Base-by-base conservation (phyloP, 495 filamentous ascomycete genomes). In the Lophiotrema nucula region DNA sequence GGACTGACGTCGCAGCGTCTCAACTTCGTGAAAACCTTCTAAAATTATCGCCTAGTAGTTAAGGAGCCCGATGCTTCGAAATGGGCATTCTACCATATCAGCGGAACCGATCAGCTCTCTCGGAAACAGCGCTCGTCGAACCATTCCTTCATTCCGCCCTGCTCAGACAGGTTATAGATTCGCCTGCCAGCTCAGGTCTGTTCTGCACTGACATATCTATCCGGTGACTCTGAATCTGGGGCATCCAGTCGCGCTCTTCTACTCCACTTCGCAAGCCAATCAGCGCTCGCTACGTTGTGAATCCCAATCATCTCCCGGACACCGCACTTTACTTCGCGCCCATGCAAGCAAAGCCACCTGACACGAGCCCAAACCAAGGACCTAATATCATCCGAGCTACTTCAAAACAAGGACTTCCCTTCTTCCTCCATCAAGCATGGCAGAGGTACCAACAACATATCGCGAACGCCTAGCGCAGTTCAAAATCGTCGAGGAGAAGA, bases 401-500 rank as follows among this genome's bases (percentile, higher is more conserved):
- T 22, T 37, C 35, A 41, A 55, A 42, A 43, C 16, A 13, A 18
- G 13, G 26, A 47, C 23, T 53, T 27, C 16, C 5, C 18, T 4
- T 28, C 16, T 21, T 55, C 16, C 11, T 12, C 16, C 28, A 22
- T 62, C 21, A 44, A 47, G 39, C 25, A 63, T 63, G 60, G 53
- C 60, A 41, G 60, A 63, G 12, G 47, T 49, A 0, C 60, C 60
- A 12, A 52, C 49, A 3, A 52, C 62, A 15, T 65, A 60, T 47
- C 39, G 63, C 11, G 63, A 60, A 15, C 46, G 63, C 3, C 25
- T 66, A 18, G 57, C 63, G 18, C 63, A 66, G 58, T 66, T 62
- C 24, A 56, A 47, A 19, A 66, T 66, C 25, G 45, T 66, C 38
- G 63, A 66, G 25, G 63, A 66, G 43, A 62, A 56, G 38, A 53